These are phyloP conservation scores for Neurospora sp. DNA, from an alignment of 2,329 filamentous ascomycete genomes.

Conservation along the genomic window DNA sequence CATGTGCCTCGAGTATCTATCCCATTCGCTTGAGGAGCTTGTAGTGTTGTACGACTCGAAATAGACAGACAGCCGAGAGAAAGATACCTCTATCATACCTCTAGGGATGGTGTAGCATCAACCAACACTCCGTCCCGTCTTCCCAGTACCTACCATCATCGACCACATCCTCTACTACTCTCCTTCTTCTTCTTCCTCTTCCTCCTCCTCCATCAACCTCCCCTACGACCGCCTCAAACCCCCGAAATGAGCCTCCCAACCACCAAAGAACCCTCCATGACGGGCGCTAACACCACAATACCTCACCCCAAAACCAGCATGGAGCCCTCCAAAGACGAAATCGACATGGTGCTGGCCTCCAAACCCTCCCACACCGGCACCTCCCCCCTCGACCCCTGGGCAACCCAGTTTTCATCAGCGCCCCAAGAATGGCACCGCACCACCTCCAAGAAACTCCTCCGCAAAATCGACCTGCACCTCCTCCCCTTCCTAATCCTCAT, in stretches of 20 bases:
- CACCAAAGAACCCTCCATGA: neutral
- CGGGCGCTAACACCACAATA: neutral
- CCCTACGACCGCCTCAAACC: neutral
- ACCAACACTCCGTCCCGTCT: neutral
- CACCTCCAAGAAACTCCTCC: slow-evolving; percentile 23
- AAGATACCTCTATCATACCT: neutral
- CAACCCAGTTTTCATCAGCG: neutral
- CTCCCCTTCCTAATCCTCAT: slow-evolving; percentile 45
- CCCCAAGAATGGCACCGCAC: neutral
- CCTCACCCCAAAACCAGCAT: neutral
- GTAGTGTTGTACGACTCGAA: neutral
- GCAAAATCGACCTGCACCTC: slow-evolving; percentile 42
- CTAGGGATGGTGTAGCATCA: neutral
- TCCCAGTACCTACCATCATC: neutral
- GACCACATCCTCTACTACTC: neutral
- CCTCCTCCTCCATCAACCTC: neutral
- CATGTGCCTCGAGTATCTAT: neutral
- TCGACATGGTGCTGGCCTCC: neutral
- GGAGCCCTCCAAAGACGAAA: neutral
- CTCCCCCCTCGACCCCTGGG: neutral
- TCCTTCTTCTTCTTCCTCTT: neutral
- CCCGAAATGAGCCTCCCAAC: neutral
- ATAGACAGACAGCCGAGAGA: neutral
- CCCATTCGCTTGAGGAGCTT: neutral
- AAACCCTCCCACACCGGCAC: neutral